A percentile compares a stretch with the other conserved stretches of the same genome.
Conservation (phyloP, 1,284 basidiomycete species). For the Boletellus dicymbophilus region DNA sequence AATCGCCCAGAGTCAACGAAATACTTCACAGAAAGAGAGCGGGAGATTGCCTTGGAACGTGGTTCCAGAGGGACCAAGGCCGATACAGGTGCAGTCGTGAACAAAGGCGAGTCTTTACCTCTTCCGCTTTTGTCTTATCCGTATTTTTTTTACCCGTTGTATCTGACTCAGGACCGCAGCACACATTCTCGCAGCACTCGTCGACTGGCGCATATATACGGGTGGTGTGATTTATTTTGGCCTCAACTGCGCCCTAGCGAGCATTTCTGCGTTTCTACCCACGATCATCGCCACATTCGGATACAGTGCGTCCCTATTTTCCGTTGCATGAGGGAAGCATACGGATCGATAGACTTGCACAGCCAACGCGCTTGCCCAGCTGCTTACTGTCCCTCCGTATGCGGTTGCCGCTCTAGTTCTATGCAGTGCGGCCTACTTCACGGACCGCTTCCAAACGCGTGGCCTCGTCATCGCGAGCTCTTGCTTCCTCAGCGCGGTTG, state of each 20-base stretch:
- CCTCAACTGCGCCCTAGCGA: constrained; percentile 77
- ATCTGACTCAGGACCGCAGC: constrained; percentile 35
- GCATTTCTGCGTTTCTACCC: constrained; percentile 82
- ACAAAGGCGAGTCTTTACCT: constrained; percentile 58
- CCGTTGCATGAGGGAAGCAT: neutral
- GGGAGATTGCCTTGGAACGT: constrained; percentile 70
- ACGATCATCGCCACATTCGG: constrained; percentile 79
- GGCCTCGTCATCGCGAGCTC: constrained; percentile 60
- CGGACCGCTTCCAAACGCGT: constrained; percentile 74
- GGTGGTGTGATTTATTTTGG: constrained; percentile 76
- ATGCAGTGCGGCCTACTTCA: constrained; percentile 61
- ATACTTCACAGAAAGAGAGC: constrained; percentile 70
- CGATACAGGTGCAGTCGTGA: constrained; percentile 67
- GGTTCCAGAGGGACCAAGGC: constrained; percentile 70
- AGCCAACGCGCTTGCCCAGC: constrained; percentile 60
- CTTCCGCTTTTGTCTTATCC: neutral
- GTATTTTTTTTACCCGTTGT: neutral
- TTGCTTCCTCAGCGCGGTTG: constrained; percentile 51
- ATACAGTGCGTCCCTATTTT: constrained; percentile 41
- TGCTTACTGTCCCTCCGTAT: constrained; percentile 83
- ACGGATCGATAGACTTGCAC: neutral
- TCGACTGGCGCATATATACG: constrained; percentile 65
- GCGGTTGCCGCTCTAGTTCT: constrained; percentile 74
- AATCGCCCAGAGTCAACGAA: constrained; percentile 75
- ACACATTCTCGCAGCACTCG: constrained; percentile 63